Conservation (phyloP, 176 grass and related monocot species). For the Bonia amplexicaulis region DNA sequence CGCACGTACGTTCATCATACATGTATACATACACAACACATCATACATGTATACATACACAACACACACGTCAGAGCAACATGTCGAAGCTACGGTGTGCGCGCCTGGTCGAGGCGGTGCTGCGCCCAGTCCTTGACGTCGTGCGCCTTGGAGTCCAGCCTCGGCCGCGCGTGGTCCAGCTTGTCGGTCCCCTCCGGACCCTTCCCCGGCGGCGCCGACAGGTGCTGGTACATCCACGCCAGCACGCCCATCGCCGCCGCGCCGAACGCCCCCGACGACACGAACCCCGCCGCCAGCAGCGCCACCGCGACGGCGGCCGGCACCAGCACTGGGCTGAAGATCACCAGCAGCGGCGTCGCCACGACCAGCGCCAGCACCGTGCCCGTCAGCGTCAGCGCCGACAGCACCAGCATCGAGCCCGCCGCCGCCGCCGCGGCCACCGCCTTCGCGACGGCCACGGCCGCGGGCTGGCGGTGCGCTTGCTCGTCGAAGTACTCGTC, state of each 20-base stretch:
- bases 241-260: constrained; percentile 55
- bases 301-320: constrained; percentile 37
- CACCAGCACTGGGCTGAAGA: constrained; percentile 78
- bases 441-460: constrained; percentile 23
- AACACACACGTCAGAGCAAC: neutral
- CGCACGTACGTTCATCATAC: neutral
- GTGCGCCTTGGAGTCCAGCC: constrained; percentile 47
- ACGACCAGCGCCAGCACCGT: constrained; percentile 60
- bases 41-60: too few species aligned
- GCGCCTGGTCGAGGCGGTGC: constrained; percentile 48
- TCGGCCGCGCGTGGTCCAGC: constrained; percentile 43
- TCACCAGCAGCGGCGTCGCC: constrained; percentile 63
- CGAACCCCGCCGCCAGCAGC: constrained; percentile 52
- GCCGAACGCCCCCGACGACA: constrained; percentile 55
- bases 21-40: too few species aligned
- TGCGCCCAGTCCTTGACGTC: constrained; percentile 62
- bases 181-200: constrained; percentile 33
- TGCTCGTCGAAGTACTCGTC: constrained; percentile 9
- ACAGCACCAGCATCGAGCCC: constrained; percentile 50
- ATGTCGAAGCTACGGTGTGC: neutral
- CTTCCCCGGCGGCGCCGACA: constrained; percentile 27
- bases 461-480: neutral
- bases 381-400: constrained; percentile 49
- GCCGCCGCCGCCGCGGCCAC: constrained; percentile 31
- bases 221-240: constrained; percentile 75